Base-by-base conservation (phyloP, 2,329 filamentous ascomycete genomes). In the Cephalotrichum gorgonifer region DNA sequence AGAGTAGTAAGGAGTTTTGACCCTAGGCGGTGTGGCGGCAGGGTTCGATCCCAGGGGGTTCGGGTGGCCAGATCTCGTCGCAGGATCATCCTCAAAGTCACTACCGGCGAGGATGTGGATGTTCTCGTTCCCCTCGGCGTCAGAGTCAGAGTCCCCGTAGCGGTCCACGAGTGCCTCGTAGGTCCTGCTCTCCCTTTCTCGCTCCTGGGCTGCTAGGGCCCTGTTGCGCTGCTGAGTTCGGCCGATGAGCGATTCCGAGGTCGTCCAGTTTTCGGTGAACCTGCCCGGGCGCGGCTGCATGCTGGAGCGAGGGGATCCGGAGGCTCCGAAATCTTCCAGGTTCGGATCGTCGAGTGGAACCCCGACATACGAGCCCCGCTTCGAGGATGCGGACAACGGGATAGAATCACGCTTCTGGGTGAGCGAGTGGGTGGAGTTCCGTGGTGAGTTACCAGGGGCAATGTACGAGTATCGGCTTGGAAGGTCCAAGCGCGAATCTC, bases 381-480 rank as follows among this genome's bases (percentile, higher is more conserved):
- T 57, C 20, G 58, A 57, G 51, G 65, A 58, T 38, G 59, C 54
- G 47, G 25, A 26, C 6, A 39, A 23, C 4, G 60, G 56, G 35
- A 65, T 65, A 2, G 78, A 74, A 42, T 69, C 66, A 30, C 70
- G 71, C 51, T 76, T 75, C 9, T 73, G 63, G 15, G 74, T 63
- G 15, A 65, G 59, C 1, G 47, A 49, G 27, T 28, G 31, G 4
- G 25, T 23, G 4, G 67, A 72, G 55, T 68, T 68, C 44, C 70
- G 66, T 1, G 71, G 66, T 23, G 71, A 69, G 27, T 68, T 70
- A 31, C 59, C 58, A 0, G 68, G 66, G 2, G 63, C 54, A 52
- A 74, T 64, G 57, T 81, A 76, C 54, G 80, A 75, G 54, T 79
- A 74, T 43, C 76, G 68, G 53, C 71, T 72, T 9, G 79, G 75